Conservation (phyloP, 768 basidiomycete genomes). For the Clitopilus passeckerianus region DNA sequence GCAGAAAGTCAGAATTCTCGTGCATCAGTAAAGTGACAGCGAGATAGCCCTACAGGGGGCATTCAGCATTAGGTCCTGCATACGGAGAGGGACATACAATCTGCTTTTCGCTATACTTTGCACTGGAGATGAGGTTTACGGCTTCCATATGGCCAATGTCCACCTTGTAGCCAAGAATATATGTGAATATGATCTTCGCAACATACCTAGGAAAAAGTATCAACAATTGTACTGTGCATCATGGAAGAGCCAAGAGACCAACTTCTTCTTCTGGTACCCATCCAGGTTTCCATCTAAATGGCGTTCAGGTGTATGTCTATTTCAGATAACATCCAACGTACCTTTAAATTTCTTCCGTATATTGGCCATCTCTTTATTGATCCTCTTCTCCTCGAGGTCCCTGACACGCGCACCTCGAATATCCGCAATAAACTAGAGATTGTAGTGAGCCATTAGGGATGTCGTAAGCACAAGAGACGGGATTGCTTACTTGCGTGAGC, state of each 20-base stretch:
- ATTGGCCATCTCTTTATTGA: slow-evolving; percentile 99
- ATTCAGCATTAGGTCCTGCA: slow-evolving; percentile 5
- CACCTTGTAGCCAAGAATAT: slow-evolving; percentile 98
- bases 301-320: slow-evolving; percentile 2
- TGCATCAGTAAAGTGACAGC: slow-evolving; percentile 97
- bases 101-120: slow-evolving; percentile 98
- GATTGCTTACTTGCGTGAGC: slow-evolving; percentile 71
- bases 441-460: slow-evolving; percentile 6
- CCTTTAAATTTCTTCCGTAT: slow-evolving; percentile 99
- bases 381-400: slow-evolving; percentile 96
- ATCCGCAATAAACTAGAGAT: slow-evolving; percentile 90
- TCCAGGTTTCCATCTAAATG: slow-evolving; percentile 75
- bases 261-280: slow-evolving; percentile 94
- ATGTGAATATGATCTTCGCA: slow-evolving; percentile 98
- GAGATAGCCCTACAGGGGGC: slow-evolving; percentile 76
- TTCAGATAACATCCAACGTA: slow-evolving; percentile 16
- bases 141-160: slow-evolving; percentile 99
- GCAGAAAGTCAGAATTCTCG: slow-evolving; percentile 95
- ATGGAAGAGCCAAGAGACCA: slow-evolving; percentile 16
- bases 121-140: slow-evolving; percentile 92
- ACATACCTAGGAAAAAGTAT: slow-evolving; percentile 66
- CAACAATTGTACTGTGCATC: background rate
- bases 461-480: background rate
- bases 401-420: slow-evolving; percentile 95
- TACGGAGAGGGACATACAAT: slow-evolving; percentile 58